Conservation (phyloP, 257 asterid genomes). For the Misopates orontium region DNA sequence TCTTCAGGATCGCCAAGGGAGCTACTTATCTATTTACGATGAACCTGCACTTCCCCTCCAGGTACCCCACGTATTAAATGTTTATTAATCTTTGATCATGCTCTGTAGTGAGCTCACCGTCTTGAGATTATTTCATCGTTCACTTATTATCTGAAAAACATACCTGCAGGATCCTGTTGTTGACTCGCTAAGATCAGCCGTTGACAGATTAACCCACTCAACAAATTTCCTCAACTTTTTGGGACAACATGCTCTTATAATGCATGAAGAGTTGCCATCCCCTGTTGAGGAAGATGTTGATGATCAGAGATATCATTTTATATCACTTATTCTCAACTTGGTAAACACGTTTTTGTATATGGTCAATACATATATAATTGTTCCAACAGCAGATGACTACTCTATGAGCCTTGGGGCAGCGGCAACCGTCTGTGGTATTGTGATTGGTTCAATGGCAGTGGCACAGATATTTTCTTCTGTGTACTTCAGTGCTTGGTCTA, state of each 20-base stretch:
- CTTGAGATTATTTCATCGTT: slow-evolving; percentile 15
- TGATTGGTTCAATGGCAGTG: slow-evolving; percentile 97
- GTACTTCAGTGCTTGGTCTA: slow-evolving; percentile 99
- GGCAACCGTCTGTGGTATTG: slow-evolving; percentile 96
- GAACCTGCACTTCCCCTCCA: slow-evolving; percentile 81
- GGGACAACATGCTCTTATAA: slow-evolving; percentile 97
- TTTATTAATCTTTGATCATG: slow-evolving; percentile 8
- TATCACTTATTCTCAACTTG: slow-evolving; percentile 88
- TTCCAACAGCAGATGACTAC: slow-evolving; percentile 98
- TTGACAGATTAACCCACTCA: slow-evolving; percentile 79
- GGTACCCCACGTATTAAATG: slow-evolving; percentile 40
- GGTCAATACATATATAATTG: slow-evolving; percentile 96
- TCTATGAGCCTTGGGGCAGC: slow-evolving; percentile 98
- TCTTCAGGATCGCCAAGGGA: slow-evolving; percentile 94
- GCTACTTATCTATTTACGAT: slow-evolving; percentile 95
- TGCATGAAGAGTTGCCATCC: slow-evolving; percentile 88
- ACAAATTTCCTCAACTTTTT: slow-evolving; percentile 85
- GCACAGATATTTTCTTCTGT: slow-evolving; percentile 97
- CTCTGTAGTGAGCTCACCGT: neutral
- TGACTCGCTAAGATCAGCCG: slow-evolving; percentile 76
- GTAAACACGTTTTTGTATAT: slow-evolving; percentile 93
- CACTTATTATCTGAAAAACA: slow-evolving; percentile 26
- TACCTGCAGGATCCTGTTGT: slow-evolving; percentile 82
- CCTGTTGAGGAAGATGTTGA: slow-evolving; percentile 60
- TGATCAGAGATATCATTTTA: slow-evolving; percentile 84